These are phyloP conservation scores for Jacaranda copaia DNA, from an alignment of 257 asterid species.

Conservation along the genomic window DNA sequence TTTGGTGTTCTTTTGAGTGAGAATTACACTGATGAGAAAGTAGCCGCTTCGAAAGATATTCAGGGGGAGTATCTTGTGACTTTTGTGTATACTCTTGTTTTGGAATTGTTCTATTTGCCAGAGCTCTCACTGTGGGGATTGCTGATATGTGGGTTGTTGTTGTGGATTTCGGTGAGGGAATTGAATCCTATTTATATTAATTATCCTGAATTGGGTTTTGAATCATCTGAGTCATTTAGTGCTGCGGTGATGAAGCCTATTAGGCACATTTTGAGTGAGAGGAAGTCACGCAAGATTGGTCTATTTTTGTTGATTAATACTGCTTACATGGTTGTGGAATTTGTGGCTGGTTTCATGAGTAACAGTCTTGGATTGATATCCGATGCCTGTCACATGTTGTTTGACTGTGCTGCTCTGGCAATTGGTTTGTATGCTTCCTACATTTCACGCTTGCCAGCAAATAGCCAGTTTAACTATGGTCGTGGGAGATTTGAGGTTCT, in stretches of 20 bases:
- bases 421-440: slow-evolving; percentile 96
- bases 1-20: slow-evolving; percentile 96
- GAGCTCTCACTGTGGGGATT: slow-evolving; percentile 94
- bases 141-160: slow-evolving; percentile 77
- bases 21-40: slow-evolving; percentile 70
- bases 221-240: slow-evolving; percentile 60
- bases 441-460: slow-evolving; percentile 91
- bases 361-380: slow-evolving; percentile 99
- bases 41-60: slow-evolving; percentile 61
- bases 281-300: slow-evolving; percentile 92
- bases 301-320: slow-evolving; percentile 86
- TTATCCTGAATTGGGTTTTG: slow-evolving; percentile 76
- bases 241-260: slow-evolving; percentile 76
- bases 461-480: slow-evolving; percentile 83
- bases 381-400: slow-evolving; percentile 98
- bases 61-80: slow-evolving; percentile 77
- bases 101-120: slow-evolving; percentile 80
- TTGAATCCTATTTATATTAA: slow-evolving; percentile 52
- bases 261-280: slow-evolving; percentile 84
- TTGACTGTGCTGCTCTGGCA: slow-evolving; percentile 97
- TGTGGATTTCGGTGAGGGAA: slow-evolving; percentile 79
- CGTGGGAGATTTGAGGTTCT: slow-evolving; percentile 98
- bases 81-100: slow-evolving; percentile 71
- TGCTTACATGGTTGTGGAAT: slow-evolving; percentile 94
- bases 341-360: slow-evolving; percentile 93